Base-by-base conservation (phyloP, 2,329 filamentous ascomycete species). In the Didymella lethalis region DNA sequence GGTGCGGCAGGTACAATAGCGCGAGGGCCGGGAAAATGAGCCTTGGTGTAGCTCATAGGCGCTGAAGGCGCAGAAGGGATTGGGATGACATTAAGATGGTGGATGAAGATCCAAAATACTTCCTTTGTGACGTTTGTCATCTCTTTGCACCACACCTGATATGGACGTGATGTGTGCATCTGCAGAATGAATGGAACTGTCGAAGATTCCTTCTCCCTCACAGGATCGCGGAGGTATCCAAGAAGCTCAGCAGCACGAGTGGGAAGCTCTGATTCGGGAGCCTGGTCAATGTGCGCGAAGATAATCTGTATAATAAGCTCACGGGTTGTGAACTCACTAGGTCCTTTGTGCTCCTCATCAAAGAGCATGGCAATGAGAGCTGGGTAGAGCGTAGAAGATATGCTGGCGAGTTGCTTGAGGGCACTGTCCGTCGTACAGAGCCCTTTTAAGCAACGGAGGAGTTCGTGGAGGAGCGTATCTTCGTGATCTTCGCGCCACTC, bases 401-500 rank as follows among this genome's bases (percentile, higher is more conserved):
- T 91, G 10, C 87, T 86, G 65, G 91, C 86, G 7, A 99, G 85
- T 72, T 94, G 91, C 65, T 90, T 86, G 69, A 97, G 83, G 1
- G 93, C 95, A 34, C 92, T 84, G 16, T 91, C 93, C 1, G 94
- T 97, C 1, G 95, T 99, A 74, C 92, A 96, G 2, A 98, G 84
- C 0, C 92, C 95, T 78, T 99, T 99, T 64, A 99, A 84, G 72
- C 95, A 98, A 43, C 97, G 85, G 48, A 99, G 83, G 29, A 92
- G 90, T 78, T 99, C 95, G 72, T 98, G 94, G 7, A 99, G 85
- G 36, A 99, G 84, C 10, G 89, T 89, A 73, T 98, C 95, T 78
- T 98, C 95, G 71, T 98, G 94, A 70, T 98, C 95, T 82, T 97
- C 95, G 72, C 93, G 92, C 94, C 95, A 99, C 77, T 98, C 95